phyloP scores from a whole-genome alignment of 1,284 basidiomycete species.

The Coniophora puteana region DNA sequence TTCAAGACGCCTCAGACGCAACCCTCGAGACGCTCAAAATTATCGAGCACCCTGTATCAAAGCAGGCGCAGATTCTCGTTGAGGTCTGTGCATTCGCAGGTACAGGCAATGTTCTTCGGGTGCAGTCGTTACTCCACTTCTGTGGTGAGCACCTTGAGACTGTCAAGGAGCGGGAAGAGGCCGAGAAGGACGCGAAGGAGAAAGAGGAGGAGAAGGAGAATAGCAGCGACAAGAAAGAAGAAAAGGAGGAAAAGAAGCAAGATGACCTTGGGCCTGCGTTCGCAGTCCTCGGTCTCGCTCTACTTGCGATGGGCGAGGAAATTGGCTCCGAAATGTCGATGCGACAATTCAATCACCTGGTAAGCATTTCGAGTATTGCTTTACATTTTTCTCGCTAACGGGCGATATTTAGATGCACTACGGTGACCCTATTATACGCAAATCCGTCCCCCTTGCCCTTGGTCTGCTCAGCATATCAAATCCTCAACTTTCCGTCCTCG shows the following conservation, averaged over 20 bases:
- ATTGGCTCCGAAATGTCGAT: slow-evolving; percentile 97
- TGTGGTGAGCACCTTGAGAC: slow-evolving; percentile 89
- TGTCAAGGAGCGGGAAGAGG: slow-evolving; percentile 50
- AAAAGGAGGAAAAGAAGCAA: slow-evolving; percentile 45
- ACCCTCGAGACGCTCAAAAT: slow-evolving; percentile 95
- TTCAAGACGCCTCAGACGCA: slow-evolving; percentile 91
- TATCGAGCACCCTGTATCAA: slow-evolving; percentile 91
- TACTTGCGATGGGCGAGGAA: slow-evolving; percentile 98
- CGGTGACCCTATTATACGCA: slow-evolving; percentile 91
- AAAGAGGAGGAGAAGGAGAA: slow-evolving; percentile 54
- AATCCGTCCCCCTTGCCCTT: slow-evolving; percentile 93
- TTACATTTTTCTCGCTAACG: slow-evolving; percentile 7
- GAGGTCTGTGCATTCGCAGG: slow-evolving; percentile 96
- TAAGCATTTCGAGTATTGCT: slow-evolving; percentile 33
- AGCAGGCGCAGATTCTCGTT: slow-evolving; percentile 89
- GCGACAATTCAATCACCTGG: slow-evolving; percentile 91
- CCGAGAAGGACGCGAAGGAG: slow-evolving; percentile 39
- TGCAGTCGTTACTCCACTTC: slow-evolving; percentile 91
- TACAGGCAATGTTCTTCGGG: slow-evolving; percentile 93
- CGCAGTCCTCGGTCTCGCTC: slow-evolving; percentile 90
- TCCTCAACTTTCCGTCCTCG: slow-evolving; percentile 92
- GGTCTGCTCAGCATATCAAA: slow-evolving; percentile 95
- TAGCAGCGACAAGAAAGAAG: slow-evolving; percentile 49
- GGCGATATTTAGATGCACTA: slow-evolving; percentile 86
- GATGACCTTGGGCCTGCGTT: slow-evolving; percentile 91